A percentile compares a stretch with the other conserved stretches of the same genome.
Evolutionary conservation across 1,139 yeast genomes (phyloP).

Genomic region (Lodderomyces metapsilosis): DNA sequence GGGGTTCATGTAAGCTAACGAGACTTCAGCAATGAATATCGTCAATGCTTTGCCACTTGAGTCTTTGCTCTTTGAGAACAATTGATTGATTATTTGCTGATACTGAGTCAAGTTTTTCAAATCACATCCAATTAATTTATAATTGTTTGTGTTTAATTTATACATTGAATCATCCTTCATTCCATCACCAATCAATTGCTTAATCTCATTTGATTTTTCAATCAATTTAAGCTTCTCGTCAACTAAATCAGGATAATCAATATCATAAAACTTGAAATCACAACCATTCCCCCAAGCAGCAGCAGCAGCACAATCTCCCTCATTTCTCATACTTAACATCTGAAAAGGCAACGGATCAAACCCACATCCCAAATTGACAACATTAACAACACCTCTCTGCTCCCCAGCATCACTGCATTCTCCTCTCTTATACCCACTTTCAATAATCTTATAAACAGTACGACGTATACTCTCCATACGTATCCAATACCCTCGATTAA

Average conservation of each 20-base stretch:
- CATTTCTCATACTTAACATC: slow-evolving; percentile 28
- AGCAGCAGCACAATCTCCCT: not conserved
- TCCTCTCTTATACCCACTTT: not conserved
- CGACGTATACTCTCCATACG: slow-evolving; percentile 69
- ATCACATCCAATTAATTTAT: slow-evolving; percentile 71
- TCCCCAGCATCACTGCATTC: not conserved
- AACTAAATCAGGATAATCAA: slow-evolving; percentile 73
- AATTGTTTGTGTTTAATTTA: slow-evolving; percentile 43
- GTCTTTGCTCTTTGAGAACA: slow-evolving; percentile 4
- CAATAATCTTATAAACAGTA: slow-evolving; percentile 27
- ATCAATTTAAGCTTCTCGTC: slow-evolving; percentile 54
- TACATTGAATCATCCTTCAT: slow-evolving; percentile 21
- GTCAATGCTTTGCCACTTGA: slow-evolving; percentile 29
- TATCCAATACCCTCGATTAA: slow-evolving; percentile 82
- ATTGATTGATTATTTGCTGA: slow-evolving; percentile 21
- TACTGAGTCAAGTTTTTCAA: slow-evolving; percentile 51
- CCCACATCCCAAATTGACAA: slow-evolving; percentile 80
- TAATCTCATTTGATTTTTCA: slow-evolving; percentile 44
- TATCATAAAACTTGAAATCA: slow-evolving; percentile 53
- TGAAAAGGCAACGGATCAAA: slow-evolving; percentile 79
- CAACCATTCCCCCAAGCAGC: slow-evolving; percentile 2
- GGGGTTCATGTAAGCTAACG: slow-evolving; percentile 77
- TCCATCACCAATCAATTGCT: slow-evolving; percentile 42
- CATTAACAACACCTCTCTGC: slow-evolving; percentile 21
- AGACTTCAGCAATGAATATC: slow-evolving; percentile 78